These are phyloP conservation scores for Psophocarpus tetragonolobus DNA, from an alignment of 306 rosid species.

Conservation along the genomic window DNA sequence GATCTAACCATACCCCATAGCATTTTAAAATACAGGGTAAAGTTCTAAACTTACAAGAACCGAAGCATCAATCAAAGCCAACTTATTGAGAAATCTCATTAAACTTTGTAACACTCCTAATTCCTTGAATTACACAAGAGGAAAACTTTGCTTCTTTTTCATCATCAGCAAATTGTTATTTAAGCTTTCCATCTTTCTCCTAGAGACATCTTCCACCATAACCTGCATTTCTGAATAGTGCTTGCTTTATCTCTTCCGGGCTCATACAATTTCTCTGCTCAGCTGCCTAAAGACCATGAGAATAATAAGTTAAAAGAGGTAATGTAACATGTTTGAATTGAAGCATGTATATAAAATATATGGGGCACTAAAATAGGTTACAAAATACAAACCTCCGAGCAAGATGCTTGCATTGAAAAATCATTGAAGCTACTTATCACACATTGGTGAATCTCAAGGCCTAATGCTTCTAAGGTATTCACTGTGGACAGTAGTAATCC, in stretches of 20 bases:
- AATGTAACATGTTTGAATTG: slow-evolving; percentile 23
- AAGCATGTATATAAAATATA: slow-evolving; percentile 23
- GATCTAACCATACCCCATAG: slow-evolving; percentile 34
- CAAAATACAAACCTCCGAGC: slow-evolving; percentile 71
- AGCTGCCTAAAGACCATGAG: slow-evolving; percentile 48
- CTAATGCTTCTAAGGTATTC: slow-evolving; percentile 80
- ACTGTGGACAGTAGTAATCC: slow-evolving; percentile 86
- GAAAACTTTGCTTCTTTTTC: slow-evolving; percentile 36
- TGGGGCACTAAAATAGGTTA: not conserved
- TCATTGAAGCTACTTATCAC: slow-evolving; percentile 95
- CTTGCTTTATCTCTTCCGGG: slow-evolving; percentile 83
- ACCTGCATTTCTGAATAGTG: slow-evolving; percentile 95
- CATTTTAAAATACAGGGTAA: slow-evolving; percentile 42
- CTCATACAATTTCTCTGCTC: slow-evolving; percentile 57
- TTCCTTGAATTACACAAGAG: slow-evolving; percentile 39
- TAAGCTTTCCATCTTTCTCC: slow-evolving; percentile 38
- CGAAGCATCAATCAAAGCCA: slow-evolving; percentile 44
- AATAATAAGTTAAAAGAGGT: not conserved
- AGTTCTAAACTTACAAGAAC: slow-evolving; percentile 24
- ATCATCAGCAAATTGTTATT: slow-evolving; percentile 34
- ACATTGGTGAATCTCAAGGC: slow-evolving; percentile 96
- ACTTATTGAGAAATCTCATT: slow-evolving; percentile 52
- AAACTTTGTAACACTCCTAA: slow-evolving; percentile 44
- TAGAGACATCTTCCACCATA: slow-evolving; percentile 92
- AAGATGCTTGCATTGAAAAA: slow-evolving; percentile 91